Percentiles rank a stretch among this genome's conserved stretches.
These are phyloP conservation scores for Chondrus crispus DNA, from an alignment of 23 red algal genomes.

Conservation along the genomic window DNA sequence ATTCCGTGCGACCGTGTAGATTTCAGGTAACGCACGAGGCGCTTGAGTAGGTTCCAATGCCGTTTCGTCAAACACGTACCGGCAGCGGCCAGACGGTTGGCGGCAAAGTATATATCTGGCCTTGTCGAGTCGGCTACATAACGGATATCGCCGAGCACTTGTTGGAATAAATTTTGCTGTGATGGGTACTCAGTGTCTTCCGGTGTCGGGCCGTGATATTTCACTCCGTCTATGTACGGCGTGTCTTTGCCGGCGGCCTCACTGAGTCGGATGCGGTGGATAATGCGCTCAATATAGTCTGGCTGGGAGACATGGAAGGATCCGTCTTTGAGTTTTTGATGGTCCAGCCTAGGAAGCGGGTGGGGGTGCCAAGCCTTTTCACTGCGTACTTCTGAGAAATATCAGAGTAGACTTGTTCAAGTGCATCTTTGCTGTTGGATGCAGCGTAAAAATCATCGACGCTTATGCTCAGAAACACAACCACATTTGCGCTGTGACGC, in stretches of 20 bases:
- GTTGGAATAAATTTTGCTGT: background rate
- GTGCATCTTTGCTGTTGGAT: background rate
- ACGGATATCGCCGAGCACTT: background rate
- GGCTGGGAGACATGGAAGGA: background rate
- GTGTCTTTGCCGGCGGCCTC: too few relatives aligned
- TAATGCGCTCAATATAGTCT: background rate
- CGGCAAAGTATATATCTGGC: background rate
- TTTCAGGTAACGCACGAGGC: background rate
- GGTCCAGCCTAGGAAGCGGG: background rate
- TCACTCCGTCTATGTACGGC: too few relatives aligned
- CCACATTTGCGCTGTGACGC: background rate
- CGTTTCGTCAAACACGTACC: background rate
- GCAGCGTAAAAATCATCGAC: background rate
- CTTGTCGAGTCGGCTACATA: background rate
- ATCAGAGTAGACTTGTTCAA: background rate
- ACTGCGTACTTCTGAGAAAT: background rate
- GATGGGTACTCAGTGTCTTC: too few relatives aligned
- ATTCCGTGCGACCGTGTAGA: background rate
- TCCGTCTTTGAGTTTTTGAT: background rate
- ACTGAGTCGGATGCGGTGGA: too few relatives aligned
- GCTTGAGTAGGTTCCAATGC: background rate
- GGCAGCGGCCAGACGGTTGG: background rate
- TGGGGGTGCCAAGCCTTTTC: background rate
- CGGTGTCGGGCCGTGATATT: too few relatives aligned
- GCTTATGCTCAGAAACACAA: background rate